Base-by-base conservation (phyloP, 805 yeast genomes). In the Hanseniaspora lindneri region DNA sequence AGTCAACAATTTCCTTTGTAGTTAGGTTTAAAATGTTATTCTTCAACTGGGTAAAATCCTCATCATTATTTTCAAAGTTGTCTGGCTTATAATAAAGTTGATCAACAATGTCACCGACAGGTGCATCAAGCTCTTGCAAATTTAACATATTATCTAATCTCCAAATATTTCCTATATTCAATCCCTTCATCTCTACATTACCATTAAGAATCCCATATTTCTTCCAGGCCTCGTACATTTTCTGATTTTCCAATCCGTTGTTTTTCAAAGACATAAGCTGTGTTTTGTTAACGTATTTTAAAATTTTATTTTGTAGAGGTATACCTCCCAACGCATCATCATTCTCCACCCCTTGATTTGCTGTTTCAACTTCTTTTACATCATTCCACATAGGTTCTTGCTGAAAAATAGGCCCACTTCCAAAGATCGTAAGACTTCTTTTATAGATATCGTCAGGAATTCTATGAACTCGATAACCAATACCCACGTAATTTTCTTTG, bases 361-460 rank as follows among this genome's bases (percentile, higher is more conserved):
- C 33, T 13, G 10, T 16, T 3, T 39, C 11, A 14, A 19, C 4
- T 3, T 30, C 30, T 13, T 6, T 20, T 20, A 20, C 27, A n/a
- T n/a, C n/a, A 20, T 20, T 27, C 25, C 16, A 5, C 20, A 20
- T 21, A 21, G 16, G 4, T 4, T 21, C 16, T 13, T 35, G 16
- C 13, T 20, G 5, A 20, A 35, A 20, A 35, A 14, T 27, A 25
- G 29, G 40, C 60, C 9, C 54, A 54, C 47, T 57, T 54, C 16
- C 58, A 43, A 20, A 62, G 61, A 11, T 34, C 25, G 11, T 63
- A 56, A 3, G 58, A 53, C 48, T 61, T 61, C 50, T 62, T 2
- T 54, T 39, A 34, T 59, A 63, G 33, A 52, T 48, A 10, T 33
- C 35, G 37, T 53, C 50, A 5, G 44, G 51, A 10, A 24, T 25